A percentile compares a stretch with the other conserved stretches of the same genome.
Evolutionary conservation across 1,284 basidiomycete species (phyloP).

Genomic region (Ustilago hordei): DNA sequence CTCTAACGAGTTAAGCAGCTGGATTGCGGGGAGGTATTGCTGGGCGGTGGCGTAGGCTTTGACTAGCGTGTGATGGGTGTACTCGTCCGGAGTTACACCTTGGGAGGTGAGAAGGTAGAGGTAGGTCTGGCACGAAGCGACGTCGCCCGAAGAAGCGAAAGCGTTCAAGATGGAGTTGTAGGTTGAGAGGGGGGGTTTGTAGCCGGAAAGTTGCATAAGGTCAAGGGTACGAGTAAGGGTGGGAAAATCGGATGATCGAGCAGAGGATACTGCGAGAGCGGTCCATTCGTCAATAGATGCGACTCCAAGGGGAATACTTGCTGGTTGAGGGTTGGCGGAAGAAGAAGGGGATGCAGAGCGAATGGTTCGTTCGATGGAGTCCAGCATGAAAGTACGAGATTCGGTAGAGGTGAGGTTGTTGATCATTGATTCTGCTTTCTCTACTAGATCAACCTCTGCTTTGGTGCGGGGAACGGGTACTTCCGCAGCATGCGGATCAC

Average conservation of each 20-base stretch:
- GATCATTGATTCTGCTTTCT: slow-evolving; percentile 36
- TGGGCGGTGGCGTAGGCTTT: slow-evolving; percentile 52
- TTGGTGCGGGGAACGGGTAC: background rate
- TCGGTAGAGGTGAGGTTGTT: slow-evolving; percentile 24
- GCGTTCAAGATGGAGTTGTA: slow-evolving; percentile 71
- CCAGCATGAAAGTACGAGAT: slow-evolving; percentile 36
- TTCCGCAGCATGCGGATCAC: background rate
- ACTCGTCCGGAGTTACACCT: slow-evolving; percentile 41
- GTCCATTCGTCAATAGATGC: slow-evolving; percentile 53
- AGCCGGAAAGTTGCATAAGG: slow-evolving; percentile 43
- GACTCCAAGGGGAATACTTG: slow-evolving; percentile 41
- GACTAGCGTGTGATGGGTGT: slow-evolving; percentile 56
- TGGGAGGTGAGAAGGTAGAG: slow-evolving; percentile 27
- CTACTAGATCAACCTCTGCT: slow-evolving; percentile 8
- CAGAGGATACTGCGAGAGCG: slow-evolving; percentile 54
- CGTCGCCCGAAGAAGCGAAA: slow-evolving; percentile 73
- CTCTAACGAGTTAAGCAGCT: slow-evolving; percentile 53
- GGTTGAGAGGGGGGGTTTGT: slow-evolving; percentile 53
- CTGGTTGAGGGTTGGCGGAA: background rate
- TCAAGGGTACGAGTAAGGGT: slow-evolving; percentile 32
- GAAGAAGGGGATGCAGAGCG: slow-evolving; percentile 14
- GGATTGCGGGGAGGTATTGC: slow-evolving; percentile 45
- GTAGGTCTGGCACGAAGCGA: slow-evolving; percentile 56
- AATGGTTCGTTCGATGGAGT: slow-evolving; percentile 37
- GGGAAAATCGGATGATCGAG: slow-evolving; percentile 30